phyloP scores from a whole-genome alignment of 768 basidiomycete genomes.

The Auricularia sp. region DNA sequence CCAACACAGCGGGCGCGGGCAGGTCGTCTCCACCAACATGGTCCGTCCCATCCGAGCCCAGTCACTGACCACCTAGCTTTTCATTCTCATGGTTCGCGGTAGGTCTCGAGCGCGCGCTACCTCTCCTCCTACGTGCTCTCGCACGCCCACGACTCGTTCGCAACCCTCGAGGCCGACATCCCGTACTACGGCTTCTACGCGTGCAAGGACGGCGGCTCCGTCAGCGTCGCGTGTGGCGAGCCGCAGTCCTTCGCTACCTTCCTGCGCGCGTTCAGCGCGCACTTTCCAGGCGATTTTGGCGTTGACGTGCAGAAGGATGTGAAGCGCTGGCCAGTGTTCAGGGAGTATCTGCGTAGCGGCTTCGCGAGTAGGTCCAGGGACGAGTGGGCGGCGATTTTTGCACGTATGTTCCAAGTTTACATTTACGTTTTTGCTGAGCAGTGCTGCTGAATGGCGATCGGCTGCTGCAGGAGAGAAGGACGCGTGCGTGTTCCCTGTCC shows the following conservation, averaged over 20 bases:
- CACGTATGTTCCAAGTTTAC: constrained; percentile 30
- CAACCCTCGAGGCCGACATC: constrained; percentile 64
- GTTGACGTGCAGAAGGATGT: constrained; percentile 34
- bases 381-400: constrained; percentile 60
- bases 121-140: constrained; percentile 64
- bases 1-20: constrained; percentile 50
- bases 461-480: constrained; percentile 24
- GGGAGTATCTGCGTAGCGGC: constrained; percentile 49
- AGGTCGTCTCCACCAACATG: constrained; percentile 71
- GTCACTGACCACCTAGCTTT: not conserved
- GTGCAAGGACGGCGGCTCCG: constrained; percentile 54
- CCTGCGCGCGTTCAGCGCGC: constrained; percentile 41
- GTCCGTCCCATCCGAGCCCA: constrained; percentile 24
- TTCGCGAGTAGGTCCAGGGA: constrained; percentile 53
- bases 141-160: constrained; percentile 28
- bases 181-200: constrained; percentile 71
- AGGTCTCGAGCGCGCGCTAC: constrained; percentile 77
- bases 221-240: constrained; percentile 70
- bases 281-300: constrained; percentile 37
- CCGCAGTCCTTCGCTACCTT: constrained; percentile 61
- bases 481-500: constrained; percentile 61
- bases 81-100: not conserved
- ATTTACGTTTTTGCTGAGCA: no score
- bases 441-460: no score
- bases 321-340: constrained; percentile 48